Evolutionary conservation across 495 filamentous ascomycete species (phyloP).

Genomic region (Daldinia vernicosa): DNA sequence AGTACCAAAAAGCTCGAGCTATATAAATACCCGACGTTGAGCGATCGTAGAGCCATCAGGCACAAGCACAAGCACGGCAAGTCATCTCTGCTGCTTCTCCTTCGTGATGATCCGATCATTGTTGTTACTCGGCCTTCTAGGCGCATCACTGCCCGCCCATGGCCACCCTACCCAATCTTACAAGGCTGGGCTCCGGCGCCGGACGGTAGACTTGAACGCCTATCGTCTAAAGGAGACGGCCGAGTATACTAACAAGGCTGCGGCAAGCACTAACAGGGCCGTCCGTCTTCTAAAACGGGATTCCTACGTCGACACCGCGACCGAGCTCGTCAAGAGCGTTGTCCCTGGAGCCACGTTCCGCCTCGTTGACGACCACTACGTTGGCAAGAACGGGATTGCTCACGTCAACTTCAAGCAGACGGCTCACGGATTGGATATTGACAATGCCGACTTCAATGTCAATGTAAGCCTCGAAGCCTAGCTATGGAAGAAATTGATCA

Average conservation of each 20-base stretch:
- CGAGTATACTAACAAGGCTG: conserved; percentile 40
- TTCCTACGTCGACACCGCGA: conserved; percentile 48
- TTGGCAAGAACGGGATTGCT: conserved; percentile 57
- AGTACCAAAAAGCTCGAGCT: conserved; percentile 3
- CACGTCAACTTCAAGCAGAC: conserved; percentile 66
- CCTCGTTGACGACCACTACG: conserved; percentile 55
- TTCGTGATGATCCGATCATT: conserved; percentile 45
- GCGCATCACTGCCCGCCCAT: conserved; percentile 42
- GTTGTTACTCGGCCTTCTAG: conserved; percentile 48
- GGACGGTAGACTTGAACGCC: conserved; percentile 47
- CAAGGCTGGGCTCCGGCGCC: conserved; percentile 43
- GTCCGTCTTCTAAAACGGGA: conserved; percentile 41
- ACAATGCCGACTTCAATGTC: conserved; percentile 66
- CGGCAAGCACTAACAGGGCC: conserved; percentile 27
- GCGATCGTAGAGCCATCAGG: conserved; percentile 13
- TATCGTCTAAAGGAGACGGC: conserved; percentile 46
- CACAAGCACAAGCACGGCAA: conserved; percentile 25
- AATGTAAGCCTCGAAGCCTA: conserved; percentile 52
- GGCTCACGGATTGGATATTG: conserved; percentile 60
- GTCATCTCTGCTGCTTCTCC: conserved; percentile 23
- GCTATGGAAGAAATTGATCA: not conserved
- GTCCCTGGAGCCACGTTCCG: conserved; percentile 49
- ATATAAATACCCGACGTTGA: conserved; percentile 39
- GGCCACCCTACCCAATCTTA: conserved; percentile 36
- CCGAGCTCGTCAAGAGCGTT: conserved; percentile 45